These are phyloP conservation scores for Mycena venus DNA, from an alignment of 768 basidiomycete genomes.

Conservation along the genomic window DNA sequence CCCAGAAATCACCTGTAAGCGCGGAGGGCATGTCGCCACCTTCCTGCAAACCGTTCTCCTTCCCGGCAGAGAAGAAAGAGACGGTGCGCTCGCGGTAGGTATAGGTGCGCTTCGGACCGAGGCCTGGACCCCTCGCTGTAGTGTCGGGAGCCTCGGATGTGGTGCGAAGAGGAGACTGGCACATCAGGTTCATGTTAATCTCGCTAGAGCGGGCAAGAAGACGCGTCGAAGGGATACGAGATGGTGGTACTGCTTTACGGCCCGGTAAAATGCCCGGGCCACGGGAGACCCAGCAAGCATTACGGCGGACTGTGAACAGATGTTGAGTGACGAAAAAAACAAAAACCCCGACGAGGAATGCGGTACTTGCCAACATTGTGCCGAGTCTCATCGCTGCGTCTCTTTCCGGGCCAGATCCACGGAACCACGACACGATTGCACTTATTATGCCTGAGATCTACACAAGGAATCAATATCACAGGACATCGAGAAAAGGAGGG, in stretches of 20 bases:
- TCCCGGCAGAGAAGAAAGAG: not conserved
- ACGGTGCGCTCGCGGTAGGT: slow-evolving; percentile 6
- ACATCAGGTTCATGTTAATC: slow-evolving; percentile 16
- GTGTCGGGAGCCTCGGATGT: not conserved
- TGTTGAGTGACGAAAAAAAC: not conserved
- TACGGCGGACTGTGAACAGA: not conserved
- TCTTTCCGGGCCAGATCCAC: not conserved
- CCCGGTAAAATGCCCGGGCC: not conserved
- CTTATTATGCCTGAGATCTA: slow-evolving; percentile 4
- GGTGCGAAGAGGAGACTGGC: not conserved
- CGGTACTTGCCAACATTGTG: not conserved
- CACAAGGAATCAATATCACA: not conserved
- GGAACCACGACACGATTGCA: slow-evolving; percentile 9
- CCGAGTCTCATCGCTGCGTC: not conserved
- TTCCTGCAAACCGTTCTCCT: not conserved
- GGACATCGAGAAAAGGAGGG: not conserved
- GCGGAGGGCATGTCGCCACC: not conserved
- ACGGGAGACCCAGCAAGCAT: not conserved
- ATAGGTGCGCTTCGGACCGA: not conserved
- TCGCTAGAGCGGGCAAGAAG: slow-evolving; percentile 4
- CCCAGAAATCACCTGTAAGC: not conserved
- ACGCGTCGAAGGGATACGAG: not conserved
- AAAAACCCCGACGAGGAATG: not conserved
- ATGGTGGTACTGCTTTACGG: not conserved
- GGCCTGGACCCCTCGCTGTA: not conserved